A percentile compares a stretch with the other conserved stretches of the same genome.
Evolutionary conservation across 768 basidiomycete genomes (phyloP).

Genomic region (Russula sp.): DNA sequence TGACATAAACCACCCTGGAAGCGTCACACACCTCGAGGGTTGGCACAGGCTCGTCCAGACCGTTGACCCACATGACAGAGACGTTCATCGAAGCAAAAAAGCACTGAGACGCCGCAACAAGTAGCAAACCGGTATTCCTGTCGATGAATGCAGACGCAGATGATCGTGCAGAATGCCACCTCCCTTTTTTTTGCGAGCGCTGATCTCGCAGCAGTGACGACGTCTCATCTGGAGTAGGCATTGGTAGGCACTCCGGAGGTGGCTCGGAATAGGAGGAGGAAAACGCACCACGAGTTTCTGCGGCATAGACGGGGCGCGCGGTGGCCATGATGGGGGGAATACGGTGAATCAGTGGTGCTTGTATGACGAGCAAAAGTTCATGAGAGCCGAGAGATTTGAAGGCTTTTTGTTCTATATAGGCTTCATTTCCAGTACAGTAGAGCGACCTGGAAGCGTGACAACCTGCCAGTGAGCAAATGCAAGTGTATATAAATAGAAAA

Average conservation of each 20-base stretch:
- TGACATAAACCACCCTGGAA: background rate
- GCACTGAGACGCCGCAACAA: slow-evolving; percentile 54
- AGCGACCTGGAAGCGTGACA: too few species aligned
- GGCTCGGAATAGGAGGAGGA: background rate
- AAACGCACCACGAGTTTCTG: background rate
- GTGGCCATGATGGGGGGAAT: too few species aligned
- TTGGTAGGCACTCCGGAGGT: background rate
- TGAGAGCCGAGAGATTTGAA: too few species aligned
- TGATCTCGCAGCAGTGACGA: slow-evolving; percentile 24
- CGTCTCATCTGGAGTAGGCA: slow-evolving; percentile 39
- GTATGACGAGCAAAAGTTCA: too few species aligned
- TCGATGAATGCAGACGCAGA: slow-evolving; percentile 14
- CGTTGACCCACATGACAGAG: slow-evolving; percentile 52
- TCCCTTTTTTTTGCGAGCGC: slow-evolving; percentile 32
- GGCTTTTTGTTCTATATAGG: too few species aligned
- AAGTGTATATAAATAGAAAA: too few species aligned
- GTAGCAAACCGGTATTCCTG: slow-evolving; percentile 52
- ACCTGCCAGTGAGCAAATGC: too few species aligned
- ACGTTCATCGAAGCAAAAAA: slow-evolving; percentile 59
- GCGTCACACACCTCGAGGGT: slow-evolving; percentile 44
- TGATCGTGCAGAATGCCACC: slow-evolving; percentile 33
- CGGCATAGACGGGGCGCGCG: slow-evolving; percentile 28
- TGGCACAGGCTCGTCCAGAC: slow-evolving; percentile 51
- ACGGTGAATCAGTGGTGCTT: too few species aligned
- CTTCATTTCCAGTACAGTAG: too few species aligned